Conservation (phyloP, 2,329 filamentous ascomycete species). For the Aspergillus hiratsukae region DNA sequence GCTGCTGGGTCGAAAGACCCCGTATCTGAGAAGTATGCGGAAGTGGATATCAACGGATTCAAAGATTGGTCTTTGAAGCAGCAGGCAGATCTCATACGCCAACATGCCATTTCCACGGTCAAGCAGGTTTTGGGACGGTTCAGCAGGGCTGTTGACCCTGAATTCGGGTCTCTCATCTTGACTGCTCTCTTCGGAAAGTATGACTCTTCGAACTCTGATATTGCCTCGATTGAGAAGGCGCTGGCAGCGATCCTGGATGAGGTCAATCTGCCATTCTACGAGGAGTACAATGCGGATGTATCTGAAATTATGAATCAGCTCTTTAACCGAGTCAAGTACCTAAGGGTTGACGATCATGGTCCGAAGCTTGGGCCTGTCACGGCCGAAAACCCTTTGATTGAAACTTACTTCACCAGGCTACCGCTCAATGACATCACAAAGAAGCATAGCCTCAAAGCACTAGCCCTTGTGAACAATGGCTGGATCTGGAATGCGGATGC, state of each 20-base stretch:
- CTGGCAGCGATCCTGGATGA: slow-evolving; percentile 67
- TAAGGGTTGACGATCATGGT: slow-evolving; percentile 85
- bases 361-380: slow-evolving; percentile 80
- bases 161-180: slow-evolving; percentile 64
- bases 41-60: slow-evolving; percentile 43
- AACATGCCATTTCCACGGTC: slow-evolving; percentile 65
- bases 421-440: slow-evolving; percentile 72
- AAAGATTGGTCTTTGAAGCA: slow-evolving; percentile 53
- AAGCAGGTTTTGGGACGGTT: slow-evolving; percentile 78
- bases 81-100: slow-evolving; percentile 57
- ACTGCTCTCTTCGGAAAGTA: slow-evolving; percentile 66
- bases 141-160: slow-evolving; percentile 65
- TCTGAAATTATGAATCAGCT: slow-evolving; percentile 83
- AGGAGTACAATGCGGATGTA: slow-evolving; percentile 83
- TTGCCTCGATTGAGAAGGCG: slow-evolving; percentile 46
- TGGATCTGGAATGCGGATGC: slow-evolving; percentile 99
- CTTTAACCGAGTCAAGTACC: slow-evolving; percentile 92
- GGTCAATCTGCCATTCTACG: slow-evolving; percentile 82
- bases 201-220: slow-evolving; percentile 44
- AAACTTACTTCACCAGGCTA: slow-evolving; percentile 90
- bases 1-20: slow-evolving; percentile 32
- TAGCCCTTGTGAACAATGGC: slow-evolving; percentile 89
- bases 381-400: slow-evolving; percentile 73
- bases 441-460: slow-evolving; percentile 68
- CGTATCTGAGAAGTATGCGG: slow-evolving; percentile 11